A percentile compares a stretch with the other conserved stretches of the same genome.
Conservation (phyloP, 108 stramenopile species). For the Mediolabrus comicus region DNA sequence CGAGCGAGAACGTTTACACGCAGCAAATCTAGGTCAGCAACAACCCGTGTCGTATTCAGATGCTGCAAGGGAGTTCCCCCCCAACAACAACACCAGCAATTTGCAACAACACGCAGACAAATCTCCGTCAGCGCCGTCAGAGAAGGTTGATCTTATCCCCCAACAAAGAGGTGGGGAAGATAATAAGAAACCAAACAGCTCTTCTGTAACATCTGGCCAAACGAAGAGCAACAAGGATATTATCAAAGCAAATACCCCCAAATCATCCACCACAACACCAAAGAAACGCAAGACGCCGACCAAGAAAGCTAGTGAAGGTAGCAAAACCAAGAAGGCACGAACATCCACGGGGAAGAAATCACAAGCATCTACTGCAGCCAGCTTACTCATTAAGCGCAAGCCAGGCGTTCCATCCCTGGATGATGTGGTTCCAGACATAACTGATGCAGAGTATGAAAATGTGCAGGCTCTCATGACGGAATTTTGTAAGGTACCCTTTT, state of each 20-base stretch:
- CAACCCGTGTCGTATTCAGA: not conserved
- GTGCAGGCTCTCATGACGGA: constrained; percentile 70
- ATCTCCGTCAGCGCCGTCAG: not conserved
- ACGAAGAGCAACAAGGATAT: constrained; percentile 10
- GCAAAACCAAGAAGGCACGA: constrained; percentile 17
- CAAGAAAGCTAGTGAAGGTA: constrained; percentile 14
- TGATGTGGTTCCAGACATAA: constrained; percentile 59
- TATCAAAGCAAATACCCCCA: constrained; percentile 5
- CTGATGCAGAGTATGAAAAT: constrained; percentile 73
- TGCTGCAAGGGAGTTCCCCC: not conserved
- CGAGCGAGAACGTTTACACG: not conserved
- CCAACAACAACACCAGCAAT: not conserved
- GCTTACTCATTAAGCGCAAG: constrained; percentile 11
- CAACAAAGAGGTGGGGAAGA: not conserved
- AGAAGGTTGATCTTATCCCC: not conserved
- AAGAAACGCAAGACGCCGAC: constrained; percentile 36
- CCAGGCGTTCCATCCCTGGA: constrained; percentile 56
- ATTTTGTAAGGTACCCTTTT: constrained; percentile 83
- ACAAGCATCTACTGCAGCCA: not conserved
- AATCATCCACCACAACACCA: constrained; percentile 18
- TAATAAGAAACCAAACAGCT: not conserved
- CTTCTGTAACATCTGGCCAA: not conserved
- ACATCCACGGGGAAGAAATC: constrained; percentile 25
- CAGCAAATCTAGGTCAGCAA: not conserved
- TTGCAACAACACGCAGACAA: not conserved